A percentile compares a stretch with the other conserved stretches of the same genome.
Conservation (phyloP, 495 filamentous ascomycete species). For the Xylaria curta region DNA sequence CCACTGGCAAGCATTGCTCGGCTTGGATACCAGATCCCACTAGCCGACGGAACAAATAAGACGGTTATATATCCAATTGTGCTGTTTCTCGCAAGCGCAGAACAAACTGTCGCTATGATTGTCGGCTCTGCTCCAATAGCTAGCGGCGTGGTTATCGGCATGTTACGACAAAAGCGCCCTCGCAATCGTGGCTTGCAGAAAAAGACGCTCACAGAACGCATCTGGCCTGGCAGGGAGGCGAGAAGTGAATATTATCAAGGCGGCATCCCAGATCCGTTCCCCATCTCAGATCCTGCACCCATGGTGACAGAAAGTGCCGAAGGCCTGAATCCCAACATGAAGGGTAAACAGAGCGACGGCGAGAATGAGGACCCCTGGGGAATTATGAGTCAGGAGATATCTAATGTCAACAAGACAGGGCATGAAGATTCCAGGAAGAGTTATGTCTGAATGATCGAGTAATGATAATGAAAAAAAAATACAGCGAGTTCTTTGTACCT, state of each 20-base stretch:
- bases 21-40: slow-evolving; percentile 25
- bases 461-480: background rate
- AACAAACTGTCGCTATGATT: slow-evolving; percentile 31
- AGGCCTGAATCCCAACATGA: background rate
- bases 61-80: slow-evolving; percentile 30
- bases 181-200: background rate
- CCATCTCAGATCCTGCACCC: background rate
- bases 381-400: background rate
- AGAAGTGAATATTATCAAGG: background rate
- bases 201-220: background rate
- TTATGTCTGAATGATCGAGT: slow-evolving; percentile 5
- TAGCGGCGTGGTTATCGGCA: slow-evolving; percentile 19
- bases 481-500: background rate
- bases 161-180: background rate
- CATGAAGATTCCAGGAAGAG: background rate
- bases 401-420: background rate
- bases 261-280: background rate
- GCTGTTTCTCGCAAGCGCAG: slow-evolving; percentile 35
- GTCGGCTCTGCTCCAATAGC: slow-evolving; percentile 26
- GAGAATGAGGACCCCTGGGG: background rate
- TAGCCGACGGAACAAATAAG: slow-evolving; percentile 17
- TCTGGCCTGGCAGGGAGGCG: slow-evolving; percentile 16
- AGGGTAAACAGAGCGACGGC: background rate
- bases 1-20: slow-evolving; percentile 28
- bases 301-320: background rate